phyloP scores from a whole-genome alignment of 2,329 filamentous ascomycete genomes.

The Hymenoscyphus infarciens region DNA sequence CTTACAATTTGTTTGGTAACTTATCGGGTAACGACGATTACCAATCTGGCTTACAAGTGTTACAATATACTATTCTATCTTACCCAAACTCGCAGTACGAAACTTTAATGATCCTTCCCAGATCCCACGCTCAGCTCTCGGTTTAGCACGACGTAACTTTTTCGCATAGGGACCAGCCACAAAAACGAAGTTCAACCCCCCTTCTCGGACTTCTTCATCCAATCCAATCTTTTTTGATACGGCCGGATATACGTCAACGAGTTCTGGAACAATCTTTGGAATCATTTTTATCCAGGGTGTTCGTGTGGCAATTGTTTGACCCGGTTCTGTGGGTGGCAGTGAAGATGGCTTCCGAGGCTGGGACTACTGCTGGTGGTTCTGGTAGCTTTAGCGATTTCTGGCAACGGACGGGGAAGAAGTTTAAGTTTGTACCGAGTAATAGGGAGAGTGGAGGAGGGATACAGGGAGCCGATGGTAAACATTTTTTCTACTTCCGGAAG shows the following conservation, averaged over 20 bases:
- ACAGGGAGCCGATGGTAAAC: constrained; percentile 15
- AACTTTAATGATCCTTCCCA: not conserved
- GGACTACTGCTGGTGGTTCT: not conserved
- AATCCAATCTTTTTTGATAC: too few relatives aligned
- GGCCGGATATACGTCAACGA: too few relatives aligned
- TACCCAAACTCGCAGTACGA: not conserved
- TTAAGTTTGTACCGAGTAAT: constrained; percentile 19
- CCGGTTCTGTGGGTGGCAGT: too few relatives aligned
- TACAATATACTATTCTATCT: too few relatives aligned
- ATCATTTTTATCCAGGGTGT: too few relatives aligned
- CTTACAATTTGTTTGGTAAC: too few relatives aligned
- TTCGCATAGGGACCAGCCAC: too few relatives aligned
- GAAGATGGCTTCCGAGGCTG: not conserved
- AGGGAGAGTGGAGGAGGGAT: constrained; percentile 4
- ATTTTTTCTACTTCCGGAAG: constrained; percentile 4
- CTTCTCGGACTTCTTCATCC: too few relatives aligned
- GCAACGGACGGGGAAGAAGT: constrained; percentile 15
- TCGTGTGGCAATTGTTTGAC: too few relatives aligned
- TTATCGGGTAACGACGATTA: not conserved
- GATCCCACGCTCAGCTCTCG: not conserved
- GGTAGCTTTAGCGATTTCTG: constrained; percentile 15
- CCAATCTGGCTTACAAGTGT: too few relatives aligned
- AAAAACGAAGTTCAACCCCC: too few relatives aligned
- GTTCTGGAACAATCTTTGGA: too few relatives aligned
- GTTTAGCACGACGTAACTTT: not conserved